These are phyloP conservation scores for Apiotrichum siamense DNA, from an alignment of 1,284 basidiomycete species.

Conservation along the genomic window DNA sequence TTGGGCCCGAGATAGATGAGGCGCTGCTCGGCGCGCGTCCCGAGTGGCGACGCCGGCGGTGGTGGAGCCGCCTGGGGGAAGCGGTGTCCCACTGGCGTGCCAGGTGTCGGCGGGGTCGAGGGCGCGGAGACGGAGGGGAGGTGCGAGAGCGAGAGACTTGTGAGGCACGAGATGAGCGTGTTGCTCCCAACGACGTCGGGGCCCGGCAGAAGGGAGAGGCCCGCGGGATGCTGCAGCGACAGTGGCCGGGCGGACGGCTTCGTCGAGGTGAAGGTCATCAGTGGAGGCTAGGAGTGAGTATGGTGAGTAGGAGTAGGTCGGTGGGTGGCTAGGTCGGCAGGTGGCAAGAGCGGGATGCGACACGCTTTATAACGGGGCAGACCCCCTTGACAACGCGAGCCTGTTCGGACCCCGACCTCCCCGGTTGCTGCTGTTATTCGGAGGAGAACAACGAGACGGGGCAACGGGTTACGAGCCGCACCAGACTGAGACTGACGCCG, in stretches of 20 bases:
- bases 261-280: background rate
- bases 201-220: slow-evolving; percentile 28
- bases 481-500: no score
- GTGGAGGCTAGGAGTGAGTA: no score
- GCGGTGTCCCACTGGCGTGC: slow-evolving; percentile 15
- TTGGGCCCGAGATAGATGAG: slow-evolving; percentile 39
- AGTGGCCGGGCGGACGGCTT: background rate
- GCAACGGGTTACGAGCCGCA: no score
- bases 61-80: slow-evolving; percentile 25
- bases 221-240: slow-evolving; percentile 8
- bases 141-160: slow-evolving; percentile 22
- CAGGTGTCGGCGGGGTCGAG: slow-evolving; percentile 2
- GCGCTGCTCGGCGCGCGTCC: slow-evolving; percentile 33
- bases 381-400: no score
- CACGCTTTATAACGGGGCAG: no score
- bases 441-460: no score
- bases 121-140: slow-evolving; percentile 9
- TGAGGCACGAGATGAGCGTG: slow-evolving; percentile 37
- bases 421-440: no score
- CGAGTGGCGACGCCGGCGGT: slow-evolving; percentile 18
- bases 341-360: no score
- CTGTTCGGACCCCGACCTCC: no score
- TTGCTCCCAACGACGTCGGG: slow-evolving; percentile 23
- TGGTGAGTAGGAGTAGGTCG: no score
- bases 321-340: no score